Percentiles rank a stretch among this genome's conserved stretches.
Conservation (phyloP, 108 stramenopile genomes). For the Hondaea fermentalgiana region DNA sequence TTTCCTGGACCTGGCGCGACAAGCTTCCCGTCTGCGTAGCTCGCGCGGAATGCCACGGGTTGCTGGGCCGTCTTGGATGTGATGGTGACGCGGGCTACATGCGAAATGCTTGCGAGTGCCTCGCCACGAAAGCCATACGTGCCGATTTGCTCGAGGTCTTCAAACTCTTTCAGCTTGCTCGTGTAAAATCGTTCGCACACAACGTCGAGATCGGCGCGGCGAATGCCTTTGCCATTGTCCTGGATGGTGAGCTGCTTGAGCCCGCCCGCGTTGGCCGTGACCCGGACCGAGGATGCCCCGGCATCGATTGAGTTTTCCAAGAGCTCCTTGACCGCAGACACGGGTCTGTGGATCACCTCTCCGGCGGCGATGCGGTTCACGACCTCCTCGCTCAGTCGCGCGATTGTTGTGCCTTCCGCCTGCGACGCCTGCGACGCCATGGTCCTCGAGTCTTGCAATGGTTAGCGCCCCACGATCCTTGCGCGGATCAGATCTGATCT, state of each 20-base stretch:
- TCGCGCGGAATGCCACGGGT: slow-evolving; percentile 55
- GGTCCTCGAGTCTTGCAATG: neutral
- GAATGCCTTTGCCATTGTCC: slow-evolving; percentile 47
- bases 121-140: slow-evolving; percentile 99
- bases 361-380: slow-evolving; percentile 96
- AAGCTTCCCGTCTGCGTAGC: slow-evolving; percentile 65
- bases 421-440: neutral
- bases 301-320: slow-evolving; percentile 95
- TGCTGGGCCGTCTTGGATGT: slow-evolving; percentile 16
- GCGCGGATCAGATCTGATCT: too few species aligned
- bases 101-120: slow-evolving; percentile 59
- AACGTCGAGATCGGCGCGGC: slow-evolving; percentile 59
- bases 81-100: slow-evolving; percentile 48
- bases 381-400: slow-evolving; percentile 64
- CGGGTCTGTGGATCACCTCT: slow-evolving; percentile 93
- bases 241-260: slow-evolving; percentile 46
- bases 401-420: slow-evolving; percentile 25
- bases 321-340: slow-evolving; percentile 86
- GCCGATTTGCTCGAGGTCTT: slow-evolving; percentile 64
- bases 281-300: slow-evolving; percentile 44
- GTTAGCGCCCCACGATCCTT: too few species aligned
- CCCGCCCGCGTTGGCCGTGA: slow-evolving; percentile 44
- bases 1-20: slow-evolving; percentile 16
- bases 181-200: slow-evolving; percentile 92
- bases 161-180: slow-evolving; percentile 68